Evolutionary conservation across 2,329 filamentous ascomycete genomes (phyloP).

Genomic region (Emmonsia crescens): DNA sequence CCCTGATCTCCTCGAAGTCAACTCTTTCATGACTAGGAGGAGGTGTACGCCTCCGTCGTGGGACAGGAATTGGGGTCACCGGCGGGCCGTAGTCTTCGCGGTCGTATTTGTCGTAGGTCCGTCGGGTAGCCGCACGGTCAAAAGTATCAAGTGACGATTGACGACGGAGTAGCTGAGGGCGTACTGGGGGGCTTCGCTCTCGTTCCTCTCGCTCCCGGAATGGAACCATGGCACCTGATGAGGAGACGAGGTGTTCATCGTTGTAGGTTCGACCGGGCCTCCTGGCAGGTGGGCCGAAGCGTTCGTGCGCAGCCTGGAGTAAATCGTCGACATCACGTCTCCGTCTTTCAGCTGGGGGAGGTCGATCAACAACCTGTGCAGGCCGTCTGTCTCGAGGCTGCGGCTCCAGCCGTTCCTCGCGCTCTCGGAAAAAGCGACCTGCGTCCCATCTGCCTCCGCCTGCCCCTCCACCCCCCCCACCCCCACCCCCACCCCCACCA

Average conservation of each 20-base stretch:
- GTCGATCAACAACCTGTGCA: constrained; percentile 13
- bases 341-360: constrained; percentile 3
- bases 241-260: constrained; percentile 22
- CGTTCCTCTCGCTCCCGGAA: constrained; percentile 35
- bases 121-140: constrained; percentile 58
- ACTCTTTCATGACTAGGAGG: constrained; percentile 46
- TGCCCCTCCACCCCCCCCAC: constrained; percentile 18
- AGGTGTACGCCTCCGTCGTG: constrained; percentile 47
- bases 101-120: constrained; percentile 35
- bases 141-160: constrained; percentile 88
- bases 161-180: constrained; percentile 61
- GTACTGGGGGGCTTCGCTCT: constrained; percentile 45
- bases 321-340: constrained; percentile 7
- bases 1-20: constrained; percentile 54
- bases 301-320: constrained; percentile 22
- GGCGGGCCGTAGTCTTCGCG: constrained; percentile 29
- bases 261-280: constrained; percentile 1
- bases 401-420: constrained; percentile 29
- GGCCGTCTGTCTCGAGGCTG: constrained; percentile 7
- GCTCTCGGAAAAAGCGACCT: constrained; percentile 34
- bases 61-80: constrained; percentile 51
- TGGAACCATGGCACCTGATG: constrained; percentile 44
- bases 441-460: constrained; percentile 28
- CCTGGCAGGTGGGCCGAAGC: constrained; percentile 32
- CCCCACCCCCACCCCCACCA: constrained; percentile 20